These are phyloP conservation scores for Xylogone sp. DNA, from an alignment of 2,329 filamentous ascomycete genomes.

Conservation along the genomic window DNA sequence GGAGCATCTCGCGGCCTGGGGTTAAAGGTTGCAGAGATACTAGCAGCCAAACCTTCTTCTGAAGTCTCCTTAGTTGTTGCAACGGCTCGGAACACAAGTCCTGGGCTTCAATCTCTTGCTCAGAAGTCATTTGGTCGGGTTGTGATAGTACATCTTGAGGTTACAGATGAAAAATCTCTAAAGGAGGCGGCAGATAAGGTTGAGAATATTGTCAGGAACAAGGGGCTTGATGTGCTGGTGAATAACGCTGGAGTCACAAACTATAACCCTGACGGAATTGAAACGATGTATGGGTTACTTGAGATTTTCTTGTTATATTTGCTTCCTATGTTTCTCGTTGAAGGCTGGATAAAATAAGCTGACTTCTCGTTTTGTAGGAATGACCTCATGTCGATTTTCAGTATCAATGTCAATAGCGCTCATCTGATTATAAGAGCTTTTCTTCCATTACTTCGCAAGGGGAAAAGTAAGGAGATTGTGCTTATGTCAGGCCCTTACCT, in stretches of 20 bases:
- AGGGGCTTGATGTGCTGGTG: conserved; percentile 41
- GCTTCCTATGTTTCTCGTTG: too few species aligned
- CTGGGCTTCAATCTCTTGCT: conserved; percentile 32
- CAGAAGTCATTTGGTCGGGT: conserved; percentile 31
- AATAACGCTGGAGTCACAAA: conserved; percentile 37
- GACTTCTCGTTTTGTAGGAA: too few species aligned
- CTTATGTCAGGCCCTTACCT: too few species aligned
- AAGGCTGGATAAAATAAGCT: too few species aligned
- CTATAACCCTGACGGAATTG: conserved; percentile 6
- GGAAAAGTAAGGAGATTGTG: too few species aligned
- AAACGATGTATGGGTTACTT: too few species aligned
- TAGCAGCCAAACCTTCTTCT: conserved; percentile 25
- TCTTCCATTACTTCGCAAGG: too few species aligned
- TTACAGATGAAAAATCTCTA: conserved; percentile 31
- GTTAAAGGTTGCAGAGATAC: conserved; percentile 25
- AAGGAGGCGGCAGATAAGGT: conserved; percentile 30
- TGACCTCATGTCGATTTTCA: too few species aligned
- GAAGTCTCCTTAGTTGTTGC: conserved; percentile 38
- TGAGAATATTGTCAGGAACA: conserved; percentile 29
- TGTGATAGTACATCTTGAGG: conserved; percentile 32
- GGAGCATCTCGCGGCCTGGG: conserved; percentile 33
- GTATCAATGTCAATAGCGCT: too few species aligned
- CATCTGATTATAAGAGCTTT: too few species aligned
- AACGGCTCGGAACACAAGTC: conserved; percentile 31
- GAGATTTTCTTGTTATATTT: too few species aligned